Conservation (phyloP, 176 grass and related monocot genomes). For the Otatea glauca region DNA sequence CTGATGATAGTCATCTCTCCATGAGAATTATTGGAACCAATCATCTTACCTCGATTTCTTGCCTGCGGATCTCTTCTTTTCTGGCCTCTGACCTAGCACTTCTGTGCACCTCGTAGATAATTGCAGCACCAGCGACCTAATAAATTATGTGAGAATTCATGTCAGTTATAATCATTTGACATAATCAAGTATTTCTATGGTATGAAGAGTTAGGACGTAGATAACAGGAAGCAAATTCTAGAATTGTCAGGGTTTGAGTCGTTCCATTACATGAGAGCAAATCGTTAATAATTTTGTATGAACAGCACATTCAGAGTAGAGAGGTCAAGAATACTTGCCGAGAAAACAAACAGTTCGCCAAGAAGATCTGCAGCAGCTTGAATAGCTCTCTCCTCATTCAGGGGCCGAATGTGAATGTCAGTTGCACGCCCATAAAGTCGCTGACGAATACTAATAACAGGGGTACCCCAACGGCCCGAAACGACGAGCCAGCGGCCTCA, state of each 20-base stretch:
- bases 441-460: too few relatives aligned
- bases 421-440: conserved; percentile 78
- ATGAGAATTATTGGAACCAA: conserved; percentile 15
- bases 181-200: conserved; percentile 26
- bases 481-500: too few relatives aligned
- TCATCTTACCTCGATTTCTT: conserved; percentile 72
- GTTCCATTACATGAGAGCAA: neutral
- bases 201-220: conserved; percentile 18
- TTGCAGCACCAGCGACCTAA: conserved; percentile 74
- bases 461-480: too few relatives aligned
- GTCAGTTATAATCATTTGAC: conserved; percentile 31
- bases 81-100: conserved; percentile 91
- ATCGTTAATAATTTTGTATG: neutral
- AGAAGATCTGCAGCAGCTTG: conserved; percentile 91
- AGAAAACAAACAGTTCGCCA: conserved; percentile 86
- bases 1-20: neutral
- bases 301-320: neutral
- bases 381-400: conserved; percentile 94
- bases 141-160: conserved; percentile 23
- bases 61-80: conserved; percentile 74
- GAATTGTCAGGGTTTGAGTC: neutral
- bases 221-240: conserved; percentile 9
- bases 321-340: conserved; percentile 40
- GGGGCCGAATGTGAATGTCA: conserved; percentile 69
- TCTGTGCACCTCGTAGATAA: conserved; percentile 95